A percentile compares a stretch with the other conserved stretches of the same genome.
Conservation (phyloP, 306 rosid genomes). For the Gastrolobium villosum region DNA sequence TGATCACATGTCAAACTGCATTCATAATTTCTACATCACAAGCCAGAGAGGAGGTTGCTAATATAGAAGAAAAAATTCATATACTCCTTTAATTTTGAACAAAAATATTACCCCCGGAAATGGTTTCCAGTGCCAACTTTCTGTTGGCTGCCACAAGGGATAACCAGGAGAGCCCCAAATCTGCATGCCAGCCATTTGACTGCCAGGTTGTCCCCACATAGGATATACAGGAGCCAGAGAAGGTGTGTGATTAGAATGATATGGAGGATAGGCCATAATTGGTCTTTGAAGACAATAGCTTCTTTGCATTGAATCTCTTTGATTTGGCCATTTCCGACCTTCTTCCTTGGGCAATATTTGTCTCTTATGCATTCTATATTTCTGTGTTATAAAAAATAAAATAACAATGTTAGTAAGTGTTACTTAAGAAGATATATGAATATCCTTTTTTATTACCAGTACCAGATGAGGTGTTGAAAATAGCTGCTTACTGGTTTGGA, state of each 20-base stretch:
- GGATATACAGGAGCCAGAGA: slow-evolving; percentile 74
- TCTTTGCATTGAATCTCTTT: slow-evolving; percentile 63
- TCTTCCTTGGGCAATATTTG: slow-evolving; percentile 88
- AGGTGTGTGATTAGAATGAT: slow-evolving; percentile 66
- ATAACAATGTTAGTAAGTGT: background rate
- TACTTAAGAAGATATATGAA: background rate
- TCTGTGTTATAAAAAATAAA: slow-evolving; percentile 57
- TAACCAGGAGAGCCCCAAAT: slow-evolving; percentile 71
- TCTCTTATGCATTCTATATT: slow-evolving; percentile 91
- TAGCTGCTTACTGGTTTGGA: slow-evolving; percentile 4
- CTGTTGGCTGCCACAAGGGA: slow-evolving; percentile 78
- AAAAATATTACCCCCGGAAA: slow-evolving; percentile 66
- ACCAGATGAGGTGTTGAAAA: slow-evolving; percentile 5
- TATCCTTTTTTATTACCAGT: background rate
- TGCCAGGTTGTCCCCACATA: slow-evolving; percentile 72
- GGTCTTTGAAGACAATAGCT: slow-evolving; percentile 73
- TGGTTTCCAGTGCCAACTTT: slow-evolving; percentile 80
- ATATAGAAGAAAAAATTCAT: slow-evolving; percentile 2
- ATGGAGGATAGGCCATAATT: slow-evolving; percentile 80
- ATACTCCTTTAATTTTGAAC: background rate
- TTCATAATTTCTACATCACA: slow-evolving; percentile 28
- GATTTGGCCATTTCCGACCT: slow-evolving; percentile 66
- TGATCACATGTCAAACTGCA: slow-evolving; percentile 37
- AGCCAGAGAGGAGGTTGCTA: slow-evolving; percentile 27
- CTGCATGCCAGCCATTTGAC: slow-evolving; percentile 59